Evolutionary conservation across 192 early-diverging fungal genomes (phyloP).

Genomic region (Cladochytrium replicatum): DNA sequence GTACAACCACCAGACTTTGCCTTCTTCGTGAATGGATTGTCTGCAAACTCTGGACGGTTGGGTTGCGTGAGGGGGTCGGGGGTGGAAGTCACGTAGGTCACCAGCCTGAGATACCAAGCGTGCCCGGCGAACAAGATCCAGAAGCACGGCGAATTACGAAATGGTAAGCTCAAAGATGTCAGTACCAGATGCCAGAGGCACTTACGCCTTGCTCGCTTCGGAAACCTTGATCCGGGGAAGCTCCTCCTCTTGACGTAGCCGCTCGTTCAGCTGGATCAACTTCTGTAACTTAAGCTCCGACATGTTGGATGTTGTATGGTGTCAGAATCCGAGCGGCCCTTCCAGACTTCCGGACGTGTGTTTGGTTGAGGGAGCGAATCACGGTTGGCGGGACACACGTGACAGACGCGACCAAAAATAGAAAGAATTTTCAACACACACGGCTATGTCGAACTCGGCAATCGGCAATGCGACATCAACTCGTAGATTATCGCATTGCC

Average conservation of each 20-base stretch:
- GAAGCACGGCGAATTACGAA: background rate
- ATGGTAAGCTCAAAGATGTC: background rate
- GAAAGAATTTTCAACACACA: too few relatives aligned
- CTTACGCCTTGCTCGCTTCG: slow-evolving; percentile 45
- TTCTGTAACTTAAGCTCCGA: slow-evolving; percentile 40
- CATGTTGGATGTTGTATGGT: too few relatives aligned
- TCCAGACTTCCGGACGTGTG: too few relatives aligned
- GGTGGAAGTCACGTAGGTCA: slow-evolving; percentile 34
- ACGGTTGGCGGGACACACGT: too few relatives aligned
- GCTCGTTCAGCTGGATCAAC: slow-evolving; percentile 40
- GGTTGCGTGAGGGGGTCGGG: slow-evolving; percentile 38
- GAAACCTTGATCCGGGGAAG: slow-evolving; percentile 44
- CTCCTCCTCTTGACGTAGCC: slow-evolving; percentile 42
- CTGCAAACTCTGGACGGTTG: slow-evolving; percentile 31
- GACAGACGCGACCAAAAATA: too few relatives aligned
- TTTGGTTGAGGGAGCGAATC: too few relatives aligned
- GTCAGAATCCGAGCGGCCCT: too few relatives aligned
- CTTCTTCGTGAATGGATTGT: slow-evolving; percentile 39
- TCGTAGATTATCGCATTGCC: too few relatives aligned
- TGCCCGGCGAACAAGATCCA: background rate
- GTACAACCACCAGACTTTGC: background rate
- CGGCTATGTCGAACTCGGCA: too few relatives aligned
- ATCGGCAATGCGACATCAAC: too few relatives aligned
- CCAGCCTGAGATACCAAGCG: slow-evolving; percentile 14
- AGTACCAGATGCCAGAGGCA: background rate